Base-by-base conservation (phyloP, 768 basidiomycete genomes). In the Hortiboletus flavorubellus region DNA sequence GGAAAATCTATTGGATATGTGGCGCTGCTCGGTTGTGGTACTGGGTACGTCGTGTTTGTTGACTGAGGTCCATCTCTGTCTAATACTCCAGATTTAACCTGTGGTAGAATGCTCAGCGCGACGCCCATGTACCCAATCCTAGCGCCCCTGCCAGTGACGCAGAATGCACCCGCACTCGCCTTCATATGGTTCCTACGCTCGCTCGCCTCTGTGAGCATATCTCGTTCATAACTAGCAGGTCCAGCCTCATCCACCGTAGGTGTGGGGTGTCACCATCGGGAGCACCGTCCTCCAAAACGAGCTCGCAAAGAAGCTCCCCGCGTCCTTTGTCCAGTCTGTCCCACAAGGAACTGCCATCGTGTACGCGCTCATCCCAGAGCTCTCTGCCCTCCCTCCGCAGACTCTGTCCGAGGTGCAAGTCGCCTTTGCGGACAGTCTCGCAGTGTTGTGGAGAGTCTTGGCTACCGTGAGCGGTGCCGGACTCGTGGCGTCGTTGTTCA, bases 241-340 rank as follows among this genome's bases (percentile, higher is more conserved):
- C 3, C 4, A 2, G 8, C 7, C 9, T 29, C 15, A 10, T 26
- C 10, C 11, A 11, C 37, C 1, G 6, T 65, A 82, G 75, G 69
- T 71, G 7, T 80, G 80, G 76, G 83, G 82, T 5, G 68, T 82
- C 46, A 71, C 76, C 0, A 73, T 84, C 50, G 76, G 78, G 6
- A 70, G 72, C 8, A 74, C 77, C 0, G 72, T 83, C 39, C 70
- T 84, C 2, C 78, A 80, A 58, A 85, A 82, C 62, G 54, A 76
- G 50, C 74, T 85, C 15, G 63, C 62, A 9, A 67, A 63, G 35
- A 62, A 63, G 4, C 74, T 84, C 0, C 80, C 83, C 0, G 42
- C 47, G 0, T 67, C 59, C 0, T 80, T 80, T 55, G 30, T 71
- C 8, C 46, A 61, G 1, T 63, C 66, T 31, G 66, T 79, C 56